These are phyloP conservation scores for Eimeria zaria DNA, from an alignment of 169 alveolate genomes.

Conservation along the genomic window DNA sequence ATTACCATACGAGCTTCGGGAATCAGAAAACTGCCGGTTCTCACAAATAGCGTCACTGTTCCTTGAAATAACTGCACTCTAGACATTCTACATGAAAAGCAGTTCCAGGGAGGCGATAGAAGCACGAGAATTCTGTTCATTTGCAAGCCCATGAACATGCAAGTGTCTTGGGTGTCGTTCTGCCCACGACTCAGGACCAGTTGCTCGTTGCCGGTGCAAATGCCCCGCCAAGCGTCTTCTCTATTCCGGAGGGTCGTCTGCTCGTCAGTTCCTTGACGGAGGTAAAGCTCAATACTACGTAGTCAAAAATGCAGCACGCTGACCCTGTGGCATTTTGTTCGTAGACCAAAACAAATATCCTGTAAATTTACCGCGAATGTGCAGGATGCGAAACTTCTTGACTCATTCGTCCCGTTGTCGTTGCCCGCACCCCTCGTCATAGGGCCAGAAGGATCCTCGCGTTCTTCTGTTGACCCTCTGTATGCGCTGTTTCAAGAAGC, in stretches of 20 bases:
- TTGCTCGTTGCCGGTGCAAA: slow-evolving; percentile 38
- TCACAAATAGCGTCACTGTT: neutral
- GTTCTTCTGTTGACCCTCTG: neutral
- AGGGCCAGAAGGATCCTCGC: slow-evolving; percentile 29
- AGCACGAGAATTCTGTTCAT: neutral
- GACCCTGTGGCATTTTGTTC: neutral
- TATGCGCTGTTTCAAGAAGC: neutral
- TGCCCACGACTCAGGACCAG: slow-evolving; percentile 27
- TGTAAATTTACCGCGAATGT: neutral
- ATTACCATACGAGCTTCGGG: neutral
- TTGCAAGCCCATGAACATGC: neutral
- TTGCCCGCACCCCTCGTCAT: slow-evolving; percentile 20
- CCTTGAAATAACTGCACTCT: neutral
- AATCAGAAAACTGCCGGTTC: neutral
- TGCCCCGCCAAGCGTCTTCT: slow-evolving; percentile 44
- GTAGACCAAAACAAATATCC: neutral
- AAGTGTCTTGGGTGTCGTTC: neutral
- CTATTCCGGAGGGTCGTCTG: slow-evolving; percentile 54
- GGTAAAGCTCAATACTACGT: neutral
- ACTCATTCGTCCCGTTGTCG: slow-evolving; percentile 25
- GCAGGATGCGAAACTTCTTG: slow-evolving; percentile 40
- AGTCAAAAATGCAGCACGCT: neutral
- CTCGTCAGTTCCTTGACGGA: slow-evolving; percentile 48
- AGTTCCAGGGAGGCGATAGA: neutral
- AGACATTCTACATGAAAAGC: neutral